Evolutionary conservation across 2,329 filamentous ascomycete genomes (phyloP), one percentile per base, ranked within the genome.

Genomic region (Periglandula ipomoeae): DNA sequence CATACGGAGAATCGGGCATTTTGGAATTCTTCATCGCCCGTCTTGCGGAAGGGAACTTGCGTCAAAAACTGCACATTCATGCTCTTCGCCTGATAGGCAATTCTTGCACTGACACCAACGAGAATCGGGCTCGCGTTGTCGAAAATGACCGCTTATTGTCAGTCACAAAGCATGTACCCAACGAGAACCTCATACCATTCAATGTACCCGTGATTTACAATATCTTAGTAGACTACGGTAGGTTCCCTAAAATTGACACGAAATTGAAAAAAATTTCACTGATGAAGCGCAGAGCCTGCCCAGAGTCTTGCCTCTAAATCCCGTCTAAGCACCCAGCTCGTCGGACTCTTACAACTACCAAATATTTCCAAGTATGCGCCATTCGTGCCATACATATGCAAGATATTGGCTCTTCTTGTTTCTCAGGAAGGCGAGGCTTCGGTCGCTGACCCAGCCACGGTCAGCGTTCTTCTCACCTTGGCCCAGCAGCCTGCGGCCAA

Each of bases 151-250:
- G 70, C 22, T 58, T 84, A 11, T 56, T 64, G 3, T 62, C 66
- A 27, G 67, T 84, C 48, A 71, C 78, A 27, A 55, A 63, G 3
- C 67, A 78, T 32, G 61, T 83, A 8, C 54, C 64, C 13, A 61
- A 77, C 34, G 70, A 77, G 44, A 61, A 64, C 0, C 55, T 82
- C 17, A 61, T 80, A 7, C 62, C 69, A 0, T 78, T 78, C 58
- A 70, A 71, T 32, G 72, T 83, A 37, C 76, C 79, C 0, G 81
- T 83, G 7, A 63, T 84, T 4, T 81, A 76, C 61, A 84, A 84
- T 57, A 70, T 82, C 43, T 73, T 79, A 48, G 72, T 83, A 13
- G 81, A 84, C 58, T 83, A 81, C 58, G 77, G 79, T 82, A 59
- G 64, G 70, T 23, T 19, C 37, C 7, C 23, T 15, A 8, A 9